Base-by-base conservation (phyloP, 805 yeast species). In the Suhomyces faveliae region DNA sequence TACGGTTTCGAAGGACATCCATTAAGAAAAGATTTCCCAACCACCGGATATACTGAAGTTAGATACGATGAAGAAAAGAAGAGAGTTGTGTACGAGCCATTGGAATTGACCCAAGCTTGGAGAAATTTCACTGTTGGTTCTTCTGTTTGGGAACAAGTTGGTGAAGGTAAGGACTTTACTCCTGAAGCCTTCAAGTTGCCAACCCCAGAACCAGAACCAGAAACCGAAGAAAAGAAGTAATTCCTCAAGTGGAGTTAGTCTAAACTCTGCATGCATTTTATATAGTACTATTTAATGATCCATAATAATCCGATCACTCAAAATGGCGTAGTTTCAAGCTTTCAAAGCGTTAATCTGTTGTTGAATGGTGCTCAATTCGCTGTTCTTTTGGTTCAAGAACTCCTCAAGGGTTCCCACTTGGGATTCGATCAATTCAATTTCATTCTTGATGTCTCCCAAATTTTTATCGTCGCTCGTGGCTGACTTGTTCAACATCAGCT, bases 1-100 rank as follows among this genome's bases (percentile, higher is more conserved):
- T 88, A 88, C 67, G 96, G 96, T 19, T 88, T 89, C 59, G 95
- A 87, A 70, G 96, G 96, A 46, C 94, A 88, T 64, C 96, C 96
- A 11, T 77, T 88, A 64, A 81, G 96, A 70, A 89, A 89, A 68
- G 96, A 89, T 69, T 89, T 89, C 85, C 96, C 96, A 58, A 84
- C 92, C 38, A 86, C 94, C 35, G 96, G 96, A 48, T 89, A 87
- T 72, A 87, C 94, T 42, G 96, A 89, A 73, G 89, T 88, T 35
- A 80, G 91, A 64, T 89, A 87, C 70, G 96, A 89, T 68, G 89
- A 88, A 66, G 96, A 89, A 69, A 89, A 89, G 79, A 83, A 88
- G 77, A 81, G 96, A 66, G 83, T 89, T 48, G 88, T 89, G 15
- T 89, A 89, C 68, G 96, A 87, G 70, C 96, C 96, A 37, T 77